Evolutionary conservation across 768 basidiomycete species (phyloP), one percentile per base, ranked within the genome.

Genomic region (Psilocybe cyanescens): DNA sequence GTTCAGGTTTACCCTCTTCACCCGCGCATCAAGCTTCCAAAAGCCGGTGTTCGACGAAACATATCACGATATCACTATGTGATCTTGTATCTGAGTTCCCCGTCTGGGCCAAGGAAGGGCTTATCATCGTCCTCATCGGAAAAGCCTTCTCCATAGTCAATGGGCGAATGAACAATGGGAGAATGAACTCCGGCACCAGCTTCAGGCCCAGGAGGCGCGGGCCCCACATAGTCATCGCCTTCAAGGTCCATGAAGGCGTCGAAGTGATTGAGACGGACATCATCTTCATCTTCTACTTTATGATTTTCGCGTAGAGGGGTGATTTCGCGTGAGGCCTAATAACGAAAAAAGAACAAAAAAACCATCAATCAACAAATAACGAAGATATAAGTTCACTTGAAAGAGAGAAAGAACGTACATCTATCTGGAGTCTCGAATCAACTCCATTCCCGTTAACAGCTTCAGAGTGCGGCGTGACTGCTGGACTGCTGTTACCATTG

Each of bases 101-200:
- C 24, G 24, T 24, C 24, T 24, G 24, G 24, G 24, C 24, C 24
- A 24, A 24, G 24, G 24, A 24, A 24, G 24, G 24, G 24, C 24
- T 24, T 24, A 24, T 24, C 24, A 24, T 24, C 24, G 24, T 24
- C 24, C 24, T 24, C 41, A 44, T n/a, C n/a, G 3, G 41, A 12
- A 12, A 12, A 44, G 11, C 41, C 55, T 4, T 58, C 57, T 11
- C 39, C 57, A 17, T 35, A 16, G 8, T 61, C 60, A 14, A 44
- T 57, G 1, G 60, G 60, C 4, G 60, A 61, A 37, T 61, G 60
- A 16, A 58, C 57, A 14, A 44, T 57, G 1, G 60, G 60, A 3
- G 60, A 61, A 37, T 61, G 60, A 16, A 58, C 57, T 7, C 61
- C 51, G n/a, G 24, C 55, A 9, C 56, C 61, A 47, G 52, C 61